Percentiles rank a stretch among this genome's conserved stretches.
Conservation (phyloP, 2,329 filamentous ascomycete genomes). For the Sporothrix curviconia region DNA sequence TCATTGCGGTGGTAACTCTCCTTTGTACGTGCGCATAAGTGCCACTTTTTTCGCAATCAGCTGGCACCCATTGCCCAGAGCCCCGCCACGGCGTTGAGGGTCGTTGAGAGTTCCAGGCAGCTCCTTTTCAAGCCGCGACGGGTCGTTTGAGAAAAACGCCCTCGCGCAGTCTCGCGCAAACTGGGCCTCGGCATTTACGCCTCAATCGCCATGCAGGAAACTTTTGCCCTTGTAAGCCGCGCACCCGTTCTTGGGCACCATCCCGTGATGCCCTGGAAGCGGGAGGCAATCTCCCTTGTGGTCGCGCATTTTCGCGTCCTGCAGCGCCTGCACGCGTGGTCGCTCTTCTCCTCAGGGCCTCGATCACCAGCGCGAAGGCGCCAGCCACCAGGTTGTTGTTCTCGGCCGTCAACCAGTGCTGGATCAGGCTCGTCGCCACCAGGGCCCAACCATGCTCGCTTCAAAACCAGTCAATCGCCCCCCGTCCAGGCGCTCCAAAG, state of each 20-base stretch:
- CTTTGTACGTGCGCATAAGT: slow-evolving; percentile 80
- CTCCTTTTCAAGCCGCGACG: slow-evolving; percentile 74
- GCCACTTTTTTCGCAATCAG: slow-evolving; percentile 97
- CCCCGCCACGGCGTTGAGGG: slow-evolving; percentile 85
- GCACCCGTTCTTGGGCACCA: slow-evolving; percentile 81
- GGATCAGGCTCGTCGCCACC: slow-evolving; percentile 84
- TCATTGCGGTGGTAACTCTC: slow-evolving; percentile 86
- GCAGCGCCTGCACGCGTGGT: slow-evolving; percentile 84
- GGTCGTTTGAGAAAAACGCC: slow-evolving; percentile 77
- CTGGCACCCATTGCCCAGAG: slow-evolving; percentile 82
- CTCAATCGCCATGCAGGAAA: slow-evolving; percentile 76
- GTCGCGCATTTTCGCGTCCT: slow-evolving; percentile 90
- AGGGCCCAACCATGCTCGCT: slow-evolving; percentile 90
- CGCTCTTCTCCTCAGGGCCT: slow-evolving; percentile 95
- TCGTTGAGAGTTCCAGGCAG: slow-evolving; percentile 98
- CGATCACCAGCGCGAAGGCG: slow-evolving; percentile 83
- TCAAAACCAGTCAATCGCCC: slow-evolving; percentile 86
- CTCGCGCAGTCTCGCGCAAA: slow-evolving; percentile 66
- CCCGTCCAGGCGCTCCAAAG: slow-evolving; percentile 80
- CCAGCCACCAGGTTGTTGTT: slow-evolving; percentile 87
- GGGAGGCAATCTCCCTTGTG: slow-evolving; percentile 88
- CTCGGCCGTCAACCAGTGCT: slow-evolving; percentile 74
- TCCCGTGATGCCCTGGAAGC: slow-evolving; percentile 95
- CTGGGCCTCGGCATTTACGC: slow-evolving; percentile 64
- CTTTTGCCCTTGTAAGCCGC: slow-evolving; percentile 96